phyloP scores from a whole-genome alignment of 768 basidiomycete genomes.

The Candolleomyces eurysporus region DNA sequence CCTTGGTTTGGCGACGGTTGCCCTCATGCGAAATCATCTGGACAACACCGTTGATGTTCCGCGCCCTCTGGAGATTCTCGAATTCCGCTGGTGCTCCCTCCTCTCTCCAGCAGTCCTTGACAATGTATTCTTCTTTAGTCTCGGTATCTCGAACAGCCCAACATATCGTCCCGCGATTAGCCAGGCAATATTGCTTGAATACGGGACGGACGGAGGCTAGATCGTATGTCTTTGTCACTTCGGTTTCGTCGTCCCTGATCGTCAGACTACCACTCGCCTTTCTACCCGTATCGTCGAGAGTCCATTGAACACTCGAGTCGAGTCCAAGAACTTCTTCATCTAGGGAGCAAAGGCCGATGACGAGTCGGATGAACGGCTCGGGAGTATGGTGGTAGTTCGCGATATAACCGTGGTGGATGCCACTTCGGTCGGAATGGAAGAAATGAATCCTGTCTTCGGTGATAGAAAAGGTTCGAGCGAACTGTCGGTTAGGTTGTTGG shows the following conservation, averaged over 20 bases:
- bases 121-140: neutral
- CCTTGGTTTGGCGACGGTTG: neutral
- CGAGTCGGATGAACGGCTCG: neutral
- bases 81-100: neutral
- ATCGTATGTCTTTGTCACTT: neutral
- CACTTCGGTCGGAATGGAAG: conserved; percentile 4
- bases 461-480: neutral
- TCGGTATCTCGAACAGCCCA: neutral
- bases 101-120: neutral
- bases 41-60: neutral
- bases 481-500: neutral
- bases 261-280: neutral
- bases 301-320: conserved; percentile 2
- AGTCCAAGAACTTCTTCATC: neutral
- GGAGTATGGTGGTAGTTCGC: neutral
- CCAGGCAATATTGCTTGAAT: neutral
- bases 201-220: neutral
- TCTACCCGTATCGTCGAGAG: neutral
- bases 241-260: neutral
- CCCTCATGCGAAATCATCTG: neutral
- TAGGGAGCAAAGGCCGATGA: neutral
- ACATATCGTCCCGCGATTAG: neutral
- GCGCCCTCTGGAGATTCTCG: neutral
- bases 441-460: neutral
- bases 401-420: neutral